Conservation (phyloP, 192 early-diverging fungal species). For the Coemansia sp. region DNA sequence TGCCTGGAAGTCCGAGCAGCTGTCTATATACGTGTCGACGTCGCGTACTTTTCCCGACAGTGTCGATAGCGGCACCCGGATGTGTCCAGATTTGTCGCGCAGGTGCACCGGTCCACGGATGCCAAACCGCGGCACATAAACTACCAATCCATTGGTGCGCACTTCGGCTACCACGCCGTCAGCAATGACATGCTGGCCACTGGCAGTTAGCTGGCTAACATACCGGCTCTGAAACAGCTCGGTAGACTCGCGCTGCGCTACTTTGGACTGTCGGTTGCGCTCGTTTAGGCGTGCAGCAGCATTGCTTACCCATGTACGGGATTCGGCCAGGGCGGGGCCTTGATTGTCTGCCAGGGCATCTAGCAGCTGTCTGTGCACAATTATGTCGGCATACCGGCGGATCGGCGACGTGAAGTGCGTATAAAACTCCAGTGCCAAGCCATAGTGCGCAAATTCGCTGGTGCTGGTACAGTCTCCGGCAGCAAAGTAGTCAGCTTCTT, state of each 20-base stretch:
- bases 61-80: slow-evolving; percentile 59
- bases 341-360: slow-evolving; percentile 32
- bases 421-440: slow-evolving; percentile 70
- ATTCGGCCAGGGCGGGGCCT: background rate
- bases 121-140: slow-evolving; percentile 59
- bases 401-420: slow-evolving; percentile 85
- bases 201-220: slow-evolving; percentile 54
- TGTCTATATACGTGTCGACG: slow-evolving; percentile 48
- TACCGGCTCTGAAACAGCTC: slow-evolving; percentile 78
- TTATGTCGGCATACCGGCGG: slow-evolving; percentile 77
- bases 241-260: slow-evolving; percentile 75
- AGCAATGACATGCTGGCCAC: slow-evolving; percentile 52
- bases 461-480: slow-evolving; percentile 48
- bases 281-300: slow-evolving; percentile 61
- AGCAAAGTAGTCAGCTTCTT: slow-evolving; percentile 70
- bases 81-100: slow-evolving; percentile 57
- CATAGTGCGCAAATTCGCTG: slow-evolving; percentile 64
- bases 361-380: slow-evolving; percentile 71
- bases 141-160: slow-evolving; percentile 60
- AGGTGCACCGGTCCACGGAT: slow-evolving; percentile 71
- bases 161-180: slow-evolving; percentile 71
- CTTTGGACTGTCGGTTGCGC: slow-evolving; percentile 67
- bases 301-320: slow-evolving; percentile 31
- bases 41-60: slow-evolving; percentile 52
- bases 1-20: slow-evolving; percentile 54